Conservation (phyloP, 2,329 filamentous ascomycete genomes). For the Cladophialophora exuberans region DNA sequence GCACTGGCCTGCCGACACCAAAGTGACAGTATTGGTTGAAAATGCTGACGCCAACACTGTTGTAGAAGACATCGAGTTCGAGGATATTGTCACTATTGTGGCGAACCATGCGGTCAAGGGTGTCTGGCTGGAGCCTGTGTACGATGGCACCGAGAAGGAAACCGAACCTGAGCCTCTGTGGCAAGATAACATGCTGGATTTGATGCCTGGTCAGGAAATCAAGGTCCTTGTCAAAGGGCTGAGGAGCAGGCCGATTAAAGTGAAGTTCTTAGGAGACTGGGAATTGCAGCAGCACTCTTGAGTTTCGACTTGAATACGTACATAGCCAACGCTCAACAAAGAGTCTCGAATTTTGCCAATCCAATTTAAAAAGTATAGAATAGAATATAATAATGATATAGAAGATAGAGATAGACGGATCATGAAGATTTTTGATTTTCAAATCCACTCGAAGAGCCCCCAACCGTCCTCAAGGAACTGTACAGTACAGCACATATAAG, state of each 20-base stretch:
- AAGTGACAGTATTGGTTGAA: not conserved
- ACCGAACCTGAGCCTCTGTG: constrained; percentile 45
- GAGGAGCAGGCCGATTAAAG: constrained; percentile 20
- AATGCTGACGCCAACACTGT: constrained; percentile 36
- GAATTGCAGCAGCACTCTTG: too few relatives aligned
- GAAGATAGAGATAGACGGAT: too few relatives aligned
- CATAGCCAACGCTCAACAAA: too few relatives aligned
- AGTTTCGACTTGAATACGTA: too few relatives aligned
- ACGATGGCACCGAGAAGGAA: constrained; percentile 42
- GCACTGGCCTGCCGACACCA: constrained; percentile 43
- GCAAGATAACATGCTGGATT: constrained; percentile 57
- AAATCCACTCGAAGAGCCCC: too few relatives aligned
- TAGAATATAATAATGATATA: too few relatives aligned
- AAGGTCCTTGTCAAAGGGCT: constrained; percentile 30
- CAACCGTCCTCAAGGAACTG: too few relatives aligned
- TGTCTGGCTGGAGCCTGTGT: constrained; percentile 49
- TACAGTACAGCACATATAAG: too few relatives aligned
- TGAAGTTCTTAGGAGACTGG: constrained; percentile 11
- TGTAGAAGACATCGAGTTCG: constrained; percentile 29
- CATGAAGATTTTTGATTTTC: too few relatives aligned
- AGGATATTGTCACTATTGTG: constrained; percentile 48
- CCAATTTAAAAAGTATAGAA: too few relatives aligned
- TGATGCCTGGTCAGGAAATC: constrained; percentile 60
- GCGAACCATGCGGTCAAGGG: constrained; percentile 59
- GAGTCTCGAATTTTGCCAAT: too few relatives aligned